Base-by-base conservation (phyloP, 129 eudicot species). In the Escallonia rubra region DNA sequence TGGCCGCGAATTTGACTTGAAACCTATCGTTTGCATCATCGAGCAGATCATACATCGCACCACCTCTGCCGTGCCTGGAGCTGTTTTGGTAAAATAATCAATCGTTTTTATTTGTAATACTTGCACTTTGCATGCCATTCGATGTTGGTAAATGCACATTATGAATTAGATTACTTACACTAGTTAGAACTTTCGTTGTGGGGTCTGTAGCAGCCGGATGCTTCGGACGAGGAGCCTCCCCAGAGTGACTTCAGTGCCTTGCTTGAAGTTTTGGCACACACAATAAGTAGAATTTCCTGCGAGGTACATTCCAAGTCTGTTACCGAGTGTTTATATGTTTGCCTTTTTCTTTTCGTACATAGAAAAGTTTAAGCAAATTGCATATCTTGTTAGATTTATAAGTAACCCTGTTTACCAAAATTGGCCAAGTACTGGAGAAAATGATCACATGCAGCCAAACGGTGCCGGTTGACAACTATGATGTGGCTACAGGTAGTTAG, bases 1-100 rank as follows among this genome's bases (percentile, higher is more conserved):
- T 59, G 85, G 85, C 45, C 82, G 85, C 11, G 78, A 67, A 8
- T 67, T 81, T 54, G 82, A 93, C 14, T 90, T 87, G 60, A 72
- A 70, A 38, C 96, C 91, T 3, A 66, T 89, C n/a, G 86, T 93
- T 41, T 61, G 76, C 44, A 79, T 89, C 74, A 68, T 93, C 10
- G 92, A 84, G 84, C 96, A 89, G 51, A 81, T 93, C 72, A 54
- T 89, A 80, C 74, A 74, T 15, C 88, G 80, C 65, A 86, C 80
- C 6, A 46, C 61, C 50, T 80, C 90, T 9, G 8, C 44, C 56
- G 62, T 63, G 44, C 74, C 78, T 48, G 79, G 72, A 45, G 38
- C 79, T 10, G 7, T 43, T 46, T 5, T n/a, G 34, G 34, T 23
- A 23, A 23, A 23, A 23, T 23, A 23, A 23, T 23, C 34, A 23